A percentile compares a stretch with the other conserved stretches of the same genome.
phyloP scores from a whole-genome alignment of 2,329 filamentous ascomycete species.

The Venturia carpophila region DNA sequence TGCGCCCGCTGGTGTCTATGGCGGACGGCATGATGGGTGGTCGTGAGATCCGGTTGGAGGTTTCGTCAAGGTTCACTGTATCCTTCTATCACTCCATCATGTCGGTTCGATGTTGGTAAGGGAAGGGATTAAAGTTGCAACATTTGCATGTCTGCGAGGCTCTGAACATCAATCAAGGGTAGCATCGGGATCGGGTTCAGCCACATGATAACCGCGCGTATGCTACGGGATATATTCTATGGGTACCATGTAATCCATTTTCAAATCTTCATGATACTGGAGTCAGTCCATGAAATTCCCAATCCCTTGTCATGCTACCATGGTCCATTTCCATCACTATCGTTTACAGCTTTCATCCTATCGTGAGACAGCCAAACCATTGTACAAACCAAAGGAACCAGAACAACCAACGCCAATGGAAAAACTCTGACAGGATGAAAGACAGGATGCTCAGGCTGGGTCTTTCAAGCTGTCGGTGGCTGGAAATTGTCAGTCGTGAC shows the following conservation, averaged over 20 bases:
- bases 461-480: conserved; percentile 20
- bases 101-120: neutral
- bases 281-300: neutral
- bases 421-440: neutral
- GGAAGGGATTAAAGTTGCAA: neutral
- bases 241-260: neutral
- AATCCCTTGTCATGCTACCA: neutral
- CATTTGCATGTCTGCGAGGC: neutral
- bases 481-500: neutral
- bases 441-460: conserved; percentile 19
- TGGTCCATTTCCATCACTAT: neutral
- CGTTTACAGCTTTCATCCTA: neutral
- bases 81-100: neutral
- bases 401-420: neutral
- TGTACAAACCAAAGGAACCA: neutral
- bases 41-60: neutral
- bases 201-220: conserved; percentile 1
- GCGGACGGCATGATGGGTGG: conserved; percentile 14
- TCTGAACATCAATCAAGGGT: neutral
- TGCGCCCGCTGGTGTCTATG: conserved; percentile 33
- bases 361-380: neutral
- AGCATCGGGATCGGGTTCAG: neutral
- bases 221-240: neutral
- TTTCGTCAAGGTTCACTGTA: neutral
- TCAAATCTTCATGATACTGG: neutral